Evolutionary conservation across 371 early-diverging fungal species (phyloP).

Genomic region (Mucor ambiguus): DNA sequence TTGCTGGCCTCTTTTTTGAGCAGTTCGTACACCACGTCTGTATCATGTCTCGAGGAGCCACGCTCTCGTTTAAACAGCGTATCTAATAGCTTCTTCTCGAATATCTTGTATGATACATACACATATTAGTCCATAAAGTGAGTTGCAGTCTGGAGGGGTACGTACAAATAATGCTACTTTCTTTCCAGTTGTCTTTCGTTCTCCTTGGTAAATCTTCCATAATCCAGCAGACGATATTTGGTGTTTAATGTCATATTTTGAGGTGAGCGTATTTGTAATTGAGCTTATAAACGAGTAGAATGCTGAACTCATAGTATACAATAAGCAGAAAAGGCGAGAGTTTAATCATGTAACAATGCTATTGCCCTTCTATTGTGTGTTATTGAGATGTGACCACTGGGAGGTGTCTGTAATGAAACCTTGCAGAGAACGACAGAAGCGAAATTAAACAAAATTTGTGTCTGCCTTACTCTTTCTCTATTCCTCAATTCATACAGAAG

Average conservation of each 20-base stretch:
- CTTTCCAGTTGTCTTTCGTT: conserved; percentile 62
- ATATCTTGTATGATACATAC: conserved; percentile 47
- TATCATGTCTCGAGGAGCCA: conserved; percentile 51
- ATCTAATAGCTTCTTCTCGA: conserved; percentile 76
- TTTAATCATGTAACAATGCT: not conserved
- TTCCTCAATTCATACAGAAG: not conserved
- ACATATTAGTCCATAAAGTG: not conserved
- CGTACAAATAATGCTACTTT: conserved; percentile 65
- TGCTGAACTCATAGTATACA: conserved; percentile 43
- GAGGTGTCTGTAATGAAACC: not conserved
- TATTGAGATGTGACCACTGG: not conserved
- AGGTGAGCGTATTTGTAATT: conserved; percentile 50
- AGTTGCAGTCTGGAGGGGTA: not conserved
- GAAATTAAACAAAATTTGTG: not conserved
- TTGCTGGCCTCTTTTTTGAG: conserved; percentile 70
- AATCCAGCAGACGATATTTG: conserved; percentile 63
- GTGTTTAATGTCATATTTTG: conserved; percentile 50
- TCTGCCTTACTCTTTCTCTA: no score
- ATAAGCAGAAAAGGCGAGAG: not conserved
- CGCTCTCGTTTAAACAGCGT: conserved; percentile 52
- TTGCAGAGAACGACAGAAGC: not conserved
- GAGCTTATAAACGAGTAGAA: conserved; percentile 55
- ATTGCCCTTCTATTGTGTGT: not conserved
- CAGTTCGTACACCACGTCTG: conserved; percentile 59
- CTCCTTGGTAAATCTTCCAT: conserved; percentile 70